These are phyloP conservation scores for Talaromyces sp. DNA, from an alignment of 2,329 filamentous ascomycete genomes.

Conservation along the genomic window DNA sequence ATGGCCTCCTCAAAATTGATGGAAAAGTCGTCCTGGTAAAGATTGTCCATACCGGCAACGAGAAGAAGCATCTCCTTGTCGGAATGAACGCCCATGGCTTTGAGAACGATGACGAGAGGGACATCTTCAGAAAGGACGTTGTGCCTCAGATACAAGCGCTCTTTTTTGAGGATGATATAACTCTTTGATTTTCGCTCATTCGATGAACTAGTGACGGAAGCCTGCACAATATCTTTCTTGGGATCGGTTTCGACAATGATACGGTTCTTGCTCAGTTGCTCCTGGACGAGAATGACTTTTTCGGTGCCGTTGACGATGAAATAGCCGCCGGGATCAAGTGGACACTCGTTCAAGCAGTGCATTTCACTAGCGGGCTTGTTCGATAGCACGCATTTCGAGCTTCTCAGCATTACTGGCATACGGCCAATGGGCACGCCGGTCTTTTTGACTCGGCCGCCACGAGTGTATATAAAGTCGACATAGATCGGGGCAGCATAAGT, in stretches of 20 bases:
- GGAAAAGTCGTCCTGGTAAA: constrained; percentile 90
- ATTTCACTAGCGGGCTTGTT: constrained; percentile 82
- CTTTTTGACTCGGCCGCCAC: constrained; percentile 69
- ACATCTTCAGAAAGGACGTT: constrained; percentile 90
- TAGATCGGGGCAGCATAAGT: constrained; percentile 95
- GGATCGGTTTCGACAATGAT: constrained; percentile 91
- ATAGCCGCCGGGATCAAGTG: constrained; percentile 92
- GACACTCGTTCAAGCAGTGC: constrained; percentile 90
- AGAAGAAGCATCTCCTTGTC: constrained; percentile 93
- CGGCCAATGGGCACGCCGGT: constrained; percentile 69
- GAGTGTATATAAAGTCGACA: constrained; percentile 85
- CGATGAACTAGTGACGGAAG: constrained; percentile 95
- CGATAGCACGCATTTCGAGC: constrained; percentile 82
- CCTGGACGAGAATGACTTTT: constrained; percentile 97
- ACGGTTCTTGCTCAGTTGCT: constrained; percentile 98
- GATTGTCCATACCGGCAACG: constrained; percentile 77
- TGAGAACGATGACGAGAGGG: constrained; percentile 89
- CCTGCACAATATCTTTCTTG: constrained; percentile 89
- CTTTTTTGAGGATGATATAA: constrained; percentile 91
- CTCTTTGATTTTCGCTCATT: constrained; percentile 98
- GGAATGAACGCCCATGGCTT: constrained; percentile 86
- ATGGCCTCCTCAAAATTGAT: constrained; percentile 92
- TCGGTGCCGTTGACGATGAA: constrained; percentile 97
- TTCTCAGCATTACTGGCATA: constrained; percentile 95
- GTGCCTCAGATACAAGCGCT: constrained; percentile 80